phyloP scores from a whole-genome alignment of 2,329 filamentous ascomycete species.

The Talaromyces verruculosus region DNA sequence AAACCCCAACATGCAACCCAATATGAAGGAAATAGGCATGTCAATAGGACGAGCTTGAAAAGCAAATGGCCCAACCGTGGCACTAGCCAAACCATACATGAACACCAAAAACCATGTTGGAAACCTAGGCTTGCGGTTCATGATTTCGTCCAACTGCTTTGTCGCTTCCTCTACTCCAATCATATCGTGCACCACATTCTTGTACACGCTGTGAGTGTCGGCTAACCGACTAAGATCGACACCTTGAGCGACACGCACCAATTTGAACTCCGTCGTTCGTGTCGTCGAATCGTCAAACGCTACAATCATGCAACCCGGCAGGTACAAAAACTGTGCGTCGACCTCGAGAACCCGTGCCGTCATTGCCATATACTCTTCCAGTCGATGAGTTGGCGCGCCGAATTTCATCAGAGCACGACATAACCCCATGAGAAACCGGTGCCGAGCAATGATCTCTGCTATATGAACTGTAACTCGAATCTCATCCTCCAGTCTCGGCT shows the following conservation, averaged over 20 bases:
- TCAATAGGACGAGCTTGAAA: conserved; percentile 75
- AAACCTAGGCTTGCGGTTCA: conserved; percentile 56
- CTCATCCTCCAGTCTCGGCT: conserved; percentile 44
- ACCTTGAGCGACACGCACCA: conserved; percentile 41
- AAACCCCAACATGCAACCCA: conserved; percentile 70
- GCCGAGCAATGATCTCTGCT: conserved; percentile 71
- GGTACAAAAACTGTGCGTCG: conserved; percentile 82
- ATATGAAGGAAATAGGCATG: conserved; percentile 70
- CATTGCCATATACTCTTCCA: conserved; percentile 88
- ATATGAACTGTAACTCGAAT: conserved; percentile 61
- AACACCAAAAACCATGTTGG: conserved; percentile 56
- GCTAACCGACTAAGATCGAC: conserved; percentile 44
- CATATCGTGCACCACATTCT: conserved; percentile 46
- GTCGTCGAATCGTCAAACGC: conserved; percentile 65
- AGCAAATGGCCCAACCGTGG: conserved; percentile 72
- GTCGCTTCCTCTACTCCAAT: conserved; percentile 45
- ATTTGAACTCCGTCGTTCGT: conserved; percentile 46
- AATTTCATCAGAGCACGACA: conserved; percentile 85
- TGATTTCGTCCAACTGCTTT: conserved; percentile 51
- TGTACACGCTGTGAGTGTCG: conserved; percentile 47
- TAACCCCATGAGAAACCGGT: conserved; percentile 79
- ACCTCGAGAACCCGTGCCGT: conserved; percentile 81
- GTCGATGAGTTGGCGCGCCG: conserved; percentile 83
- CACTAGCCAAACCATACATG: conserved; percentile 72
- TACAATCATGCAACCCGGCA: conserved; percentile 87